These are phyloP conservation scores for Flaveria brownii DNA, from an alignment of 129 eudicot species.

Conservation along the genomic window DNA sequence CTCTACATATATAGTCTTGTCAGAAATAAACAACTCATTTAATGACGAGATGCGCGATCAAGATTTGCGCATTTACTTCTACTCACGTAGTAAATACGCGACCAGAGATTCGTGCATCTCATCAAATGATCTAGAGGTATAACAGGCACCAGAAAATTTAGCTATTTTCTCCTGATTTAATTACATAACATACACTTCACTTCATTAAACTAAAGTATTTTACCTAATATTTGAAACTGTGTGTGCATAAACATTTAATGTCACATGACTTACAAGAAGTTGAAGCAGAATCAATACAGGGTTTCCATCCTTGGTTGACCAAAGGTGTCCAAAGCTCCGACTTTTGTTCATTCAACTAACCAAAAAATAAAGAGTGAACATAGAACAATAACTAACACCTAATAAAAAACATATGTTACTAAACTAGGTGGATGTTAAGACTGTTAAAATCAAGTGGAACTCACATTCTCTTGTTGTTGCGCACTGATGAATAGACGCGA, in stretches of 20 bases:
- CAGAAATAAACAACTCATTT: background rate
- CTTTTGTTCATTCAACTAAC: conserved; percentile 50
- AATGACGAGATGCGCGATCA: background rate
- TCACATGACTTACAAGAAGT: conserved; percentile 47
- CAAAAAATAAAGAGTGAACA: conserved; percentile 10
- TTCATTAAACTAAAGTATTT: background rate
- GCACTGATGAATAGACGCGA: conserved; percentile 62
- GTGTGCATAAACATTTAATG: background rate
- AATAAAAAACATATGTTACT: conserved; percentile 7
- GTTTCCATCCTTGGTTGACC: conserved; percentile 82
- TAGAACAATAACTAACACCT: conserved; percentile 1
- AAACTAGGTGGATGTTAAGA: background rate
- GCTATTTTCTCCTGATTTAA: background rate
- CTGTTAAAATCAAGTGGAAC: conserved; percentile 24
- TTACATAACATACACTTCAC: background rate
- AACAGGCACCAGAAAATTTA: no score
- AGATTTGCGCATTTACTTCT: background rate
- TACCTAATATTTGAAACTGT: background rate
- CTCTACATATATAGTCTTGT: background rate
- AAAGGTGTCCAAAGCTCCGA: conserved; percentile 83
- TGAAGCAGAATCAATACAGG: conserved; percentile 43
- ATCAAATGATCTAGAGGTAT: background rate
- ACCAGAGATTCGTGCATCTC: background rate
- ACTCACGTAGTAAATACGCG: background rate
- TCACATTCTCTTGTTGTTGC: conserved; percentile 54